phyloP scores from a whole-genome alignment of 495 filamentous ascomycete genomes.

The Penicillium macrosclerotiorum region DNA sequence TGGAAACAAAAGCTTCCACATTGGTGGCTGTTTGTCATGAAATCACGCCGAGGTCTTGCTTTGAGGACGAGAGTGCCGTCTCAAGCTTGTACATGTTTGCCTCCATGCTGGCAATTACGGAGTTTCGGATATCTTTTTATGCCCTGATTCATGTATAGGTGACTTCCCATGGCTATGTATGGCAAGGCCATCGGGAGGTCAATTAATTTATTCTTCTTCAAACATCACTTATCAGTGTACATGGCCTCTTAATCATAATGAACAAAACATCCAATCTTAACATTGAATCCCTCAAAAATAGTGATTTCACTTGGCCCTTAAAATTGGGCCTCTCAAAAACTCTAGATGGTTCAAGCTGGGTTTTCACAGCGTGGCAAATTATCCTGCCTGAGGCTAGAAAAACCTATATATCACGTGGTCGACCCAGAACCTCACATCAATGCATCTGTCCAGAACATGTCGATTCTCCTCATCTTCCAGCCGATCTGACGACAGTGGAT shows the following conservation, averaged over 20 bases:
- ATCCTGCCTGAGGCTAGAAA: no score
- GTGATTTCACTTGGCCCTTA: no score
- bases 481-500: no score
- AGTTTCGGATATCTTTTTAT: constrained; percentile 17
- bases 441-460: no score
- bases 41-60: constrained; percentile 19
- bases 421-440: no score
- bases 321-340: no score
- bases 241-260: constrained; percentile 42
- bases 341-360: no score
- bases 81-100: constrained; percentile 13
- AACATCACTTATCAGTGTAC: constrained; percentile 28
- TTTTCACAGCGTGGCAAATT: no score
- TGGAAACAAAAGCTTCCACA: no score
- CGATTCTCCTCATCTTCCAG: neutral
- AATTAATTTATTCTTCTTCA: constrained; percentile 5
- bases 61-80: neutral
- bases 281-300: no score
- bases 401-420: no score
- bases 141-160: constrained; percentile 21
- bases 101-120: constrained; percentile 15
- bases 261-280: constrained; percentile 3
- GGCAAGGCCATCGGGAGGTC: constrained; percentile 3
- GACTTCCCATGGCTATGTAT: neutral
- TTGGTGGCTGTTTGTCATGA: constrained; percentile 20